Evolutionary conservation across 495 filamentous ascomycete species (phyloP), one percentile per base, ranked within the genome.

Genomic region (Aspergillus cristatus): DNA sequence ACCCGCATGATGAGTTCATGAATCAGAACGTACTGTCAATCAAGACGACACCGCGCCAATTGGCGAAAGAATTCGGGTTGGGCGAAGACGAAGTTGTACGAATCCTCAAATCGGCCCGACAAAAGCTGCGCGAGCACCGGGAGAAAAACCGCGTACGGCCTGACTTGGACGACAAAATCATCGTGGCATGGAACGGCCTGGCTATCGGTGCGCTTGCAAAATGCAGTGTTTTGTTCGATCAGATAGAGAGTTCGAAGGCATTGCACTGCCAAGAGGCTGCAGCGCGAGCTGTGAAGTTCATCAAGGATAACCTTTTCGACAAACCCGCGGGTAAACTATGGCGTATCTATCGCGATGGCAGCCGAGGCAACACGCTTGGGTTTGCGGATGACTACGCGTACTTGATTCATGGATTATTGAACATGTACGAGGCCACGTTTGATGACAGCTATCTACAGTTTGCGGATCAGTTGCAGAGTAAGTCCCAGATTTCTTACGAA

Each of bases 331-430:
- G 76, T 18, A 69, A 71, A 3, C 60, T 97, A 28, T 81, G 79
- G 44, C 71, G 91, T 16, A 82, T 93, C 32, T 94, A 79, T 53
- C 78, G 79, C 18, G 77, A 88, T 45, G 82, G 80, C 11, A 55
- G 50, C 14, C 69, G 65, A 24, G 83, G 85, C 17, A 71, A 82
- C 25, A 83, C 80, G 0, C 68, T 68, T 4, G 91, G 76, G 1
- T 94, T 97, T 57, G 89, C 89, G 4, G 91, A 98, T 46, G 91
- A 98, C 56, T 98, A 97, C 56, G 89, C 91, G 2, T 95, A 84
- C 57, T 50, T 97, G 35, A 86, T 88, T 34, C 73, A 79, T 18
- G 93, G 88, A 1, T 66, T 96, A 14, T 66, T 97, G 34, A 79
- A 91, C 46, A 71, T 98, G 42, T 95, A 95, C 52, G 81, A 94